These are phyloP conservation scores for Trametes cubensis DNA, from an alignment of 768 basidiomycete species.

Conservation along the genomic window DNA sequence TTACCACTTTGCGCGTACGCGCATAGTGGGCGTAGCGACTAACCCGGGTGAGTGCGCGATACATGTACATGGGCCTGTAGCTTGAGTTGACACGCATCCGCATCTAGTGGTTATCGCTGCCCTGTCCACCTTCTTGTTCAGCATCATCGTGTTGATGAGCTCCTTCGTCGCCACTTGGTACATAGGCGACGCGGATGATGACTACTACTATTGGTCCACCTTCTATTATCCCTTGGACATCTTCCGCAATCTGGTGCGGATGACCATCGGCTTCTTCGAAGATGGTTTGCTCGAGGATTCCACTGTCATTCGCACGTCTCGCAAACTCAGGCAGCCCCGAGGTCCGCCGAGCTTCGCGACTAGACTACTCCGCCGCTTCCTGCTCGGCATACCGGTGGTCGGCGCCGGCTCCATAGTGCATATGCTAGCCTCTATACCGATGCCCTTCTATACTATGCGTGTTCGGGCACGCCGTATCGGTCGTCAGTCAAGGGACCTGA, in stretches of 20 bases:
- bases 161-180: conserved; percentile 74
- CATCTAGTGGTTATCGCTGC: conserved; percentile 63
- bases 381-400: conserved; percentile 76
- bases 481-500: conserved; percentile 61
- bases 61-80: neutral
- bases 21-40: conserved; percentile 70
- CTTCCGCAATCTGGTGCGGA: conserved; percentile 61
- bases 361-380: conserved; percentile 66
- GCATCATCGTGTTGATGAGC: conserved; percentile 63
- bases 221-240: conserved; percentile 57
- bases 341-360: conserved; percentile 51
- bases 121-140: conserved; percentile 64
- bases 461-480: conserved; percentile 61
- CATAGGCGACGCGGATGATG: conserved; percentile 56
- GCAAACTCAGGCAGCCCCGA: conserved; percentile 22
- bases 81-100: conserved; percentile 3
- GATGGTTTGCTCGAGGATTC: conserved; percentile 46
- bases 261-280: conserved; percentile 63
- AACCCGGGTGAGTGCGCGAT: conserved; percentile 59
- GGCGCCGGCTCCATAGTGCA: conserved; percentile 78
- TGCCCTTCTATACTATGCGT: conserved; percentile 72
- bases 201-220: conserved; percentile 36
- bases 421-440: conserved; percentile 64
- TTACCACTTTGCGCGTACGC: conserved; percentile 77
- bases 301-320: conserved; percentile 16